Evolutionary conservation across 805 yeast genomes (phyloP), one percentile per base, ranked within the genome.

Genomic region (Spathaspora girioi): DNA sequence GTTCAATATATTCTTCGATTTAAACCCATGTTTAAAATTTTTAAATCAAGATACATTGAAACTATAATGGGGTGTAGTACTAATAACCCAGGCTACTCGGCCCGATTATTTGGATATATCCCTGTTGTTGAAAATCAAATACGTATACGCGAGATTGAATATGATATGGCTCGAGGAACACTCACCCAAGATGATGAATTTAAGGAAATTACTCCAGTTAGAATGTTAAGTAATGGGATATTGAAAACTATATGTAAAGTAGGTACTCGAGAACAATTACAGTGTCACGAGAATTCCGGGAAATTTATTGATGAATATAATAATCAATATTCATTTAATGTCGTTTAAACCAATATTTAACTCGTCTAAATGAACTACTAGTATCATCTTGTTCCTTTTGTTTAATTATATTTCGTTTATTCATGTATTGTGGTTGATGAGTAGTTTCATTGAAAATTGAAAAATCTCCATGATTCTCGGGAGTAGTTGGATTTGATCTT

Each of bases 301-400:
- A 47, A 48, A 11, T 20, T 27, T 12, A 18, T 19, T 12, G 50
- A 47, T 17, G 32, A 29, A 17, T 47, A 15, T 41, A 43, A 43
- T 10, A 51, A 45, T 14, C 38, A 45, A 45, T 23, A 17, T 18
- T 12, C 44, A 42, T 19, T 42, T 15, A 18, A 23, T 42, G 44
- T 42, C 44, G 26, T 23, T 35, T 48, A 38, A 48, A 48, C 56
- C 56, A 53, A 47, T 47, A 20, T 42, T 42, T 19, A 42, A 23
- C 29, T 42, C 17, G 23, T 42, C 44, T 19, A 18, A 42, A 42
- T 18, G 44, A 23, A 42, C 18, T 23, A n/a, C 15, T 17, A 15
- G 10, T 23, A n/a, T 27, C 31, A 11, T 20, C 27, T 20, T 23
- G 11, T 3, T 14, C 38, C n/a, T n/a, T n/a, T 41, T 38, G 18